Evolutionary conservation across 1,139 yeast genomes (phyloP).

Genomic region (Scheffersomyces lignicola): DNA sequence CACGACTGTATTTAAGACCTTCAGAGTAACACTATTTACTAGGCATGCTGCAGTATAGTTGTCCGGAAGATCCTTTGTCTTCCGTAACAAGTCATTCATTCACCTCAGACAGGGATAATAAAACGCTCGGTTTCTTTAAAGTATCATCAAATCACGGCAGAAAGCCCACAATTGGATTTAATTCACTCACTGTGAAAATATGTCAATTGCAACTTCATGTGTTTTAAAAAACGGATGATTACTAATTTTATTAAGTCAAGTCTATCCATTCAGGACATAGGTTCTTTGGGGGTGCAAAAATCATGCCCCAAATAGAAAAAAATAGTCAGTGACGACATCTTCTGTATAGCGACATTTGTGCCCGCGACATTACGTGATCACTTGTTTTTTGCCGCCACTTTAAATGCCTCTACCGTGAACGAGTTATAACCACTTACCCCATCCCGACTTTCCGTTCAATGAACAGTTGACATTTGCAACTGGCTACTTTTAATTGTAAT

Average conservation of each 20-base stretch:
- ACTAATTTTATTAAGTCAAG: no score
- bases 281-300: not conserved
- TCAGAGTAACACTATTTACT: not conserved
- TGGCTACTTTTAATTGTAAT: no score
- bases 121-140: no score
- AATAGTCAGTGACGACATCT: not conserved
- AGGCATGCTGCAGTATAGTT: not conserved
- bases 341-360: not conserved
- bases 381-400: not conserved
- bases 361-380: conserved; percentile 1
- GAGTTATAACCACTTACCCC: not conserved
- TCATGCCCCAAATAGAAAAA: not conserved
- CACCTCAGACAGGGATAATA: no score
- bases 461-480: not conserved
- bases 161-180: no score
- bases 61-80: not conserved
- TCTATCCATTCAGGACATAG: no score
- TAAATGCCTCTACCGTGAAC: no score
- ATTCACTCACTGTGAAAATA: no score
- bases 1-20: not conserved
- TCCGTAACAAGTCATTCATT: not conserved
- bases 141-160: no score
- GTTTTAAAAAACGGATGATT: conserved; percentile 1
- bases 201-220: no score
- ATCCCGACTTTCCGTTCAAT: conserved; percentile 1